Evolutionary conservation across 257 asterid genomes (phyloP).

Genomic region (Knoxia roxburghii): DNA sequence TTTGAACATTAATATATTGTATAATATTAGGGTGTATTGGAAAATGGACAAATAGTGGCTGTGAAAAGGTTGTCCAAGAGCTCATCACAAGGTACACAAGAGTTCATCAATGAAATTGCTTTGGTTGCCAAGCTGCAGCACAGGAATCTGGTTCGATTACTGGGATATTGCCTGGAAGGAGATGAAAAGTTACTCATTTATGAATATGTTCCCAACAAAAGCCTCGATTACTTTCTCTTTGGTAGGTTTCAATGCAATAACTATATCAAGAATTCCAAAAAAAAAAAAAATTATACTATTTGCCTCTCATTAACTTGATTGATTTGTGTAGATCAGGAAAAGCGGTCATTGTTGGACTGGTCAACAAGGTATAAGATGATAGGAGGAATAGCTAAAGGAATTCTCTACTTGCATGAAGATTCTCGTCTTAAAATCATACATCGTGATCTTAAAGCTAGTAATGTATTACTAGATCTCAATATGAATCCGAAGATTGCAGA

Average conservation of each 20-base stretch:
- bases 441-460: slow-evolving; percentile 28
- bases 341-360: slow-evolving; percentile 11
- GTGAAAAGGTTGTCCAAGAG: slow-evolving; percentile 26
- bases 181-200: slow-evolving; percentile 28
- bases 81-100: slow-evolving; percentile 24
- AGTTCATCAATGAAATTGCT: slow-evolving; percentile 25
- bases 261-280: background rate
- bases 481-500: slow-evolving; percentile 30
- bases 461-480: slow-evolving; percentile 20
- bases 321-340: slow-evolving; percentile 10
- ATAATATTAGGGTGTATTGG: slow-evolving; percentile 20
- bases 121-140: slow-evolving; percentile 29
- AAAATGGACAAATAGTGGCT: slow-evolving; percentile 23
- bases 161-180: slow-evolving; percentile 23
- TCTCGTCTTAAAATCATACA: slow-evolving; percentile 18
- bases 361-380: slow-evolving; percentile 17
- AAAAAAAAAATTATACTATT: too few relatives aligned
- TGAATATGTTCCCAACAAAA: slow-evolving; percentile 24
- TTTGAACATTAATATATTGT: background rate
- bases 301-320: too few relatives aligned
- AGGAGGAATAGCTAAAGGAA: slow-evolving; percentile 18
- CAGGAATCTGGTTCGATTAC: slow-evolving; percentile 23
- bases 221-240: slow-evolving; percentile 29
- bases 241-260: slow-evolving; percentile 11
- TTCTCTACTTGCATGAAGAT: slow-evolving; percentile 27